Percentiles rank a stretch among this genome's conserved stretches.
Evolutionary conservation across 2,329 filamentous ascomycete species (phyloP).

Genomic region (Penicillium sp.): DNA sequence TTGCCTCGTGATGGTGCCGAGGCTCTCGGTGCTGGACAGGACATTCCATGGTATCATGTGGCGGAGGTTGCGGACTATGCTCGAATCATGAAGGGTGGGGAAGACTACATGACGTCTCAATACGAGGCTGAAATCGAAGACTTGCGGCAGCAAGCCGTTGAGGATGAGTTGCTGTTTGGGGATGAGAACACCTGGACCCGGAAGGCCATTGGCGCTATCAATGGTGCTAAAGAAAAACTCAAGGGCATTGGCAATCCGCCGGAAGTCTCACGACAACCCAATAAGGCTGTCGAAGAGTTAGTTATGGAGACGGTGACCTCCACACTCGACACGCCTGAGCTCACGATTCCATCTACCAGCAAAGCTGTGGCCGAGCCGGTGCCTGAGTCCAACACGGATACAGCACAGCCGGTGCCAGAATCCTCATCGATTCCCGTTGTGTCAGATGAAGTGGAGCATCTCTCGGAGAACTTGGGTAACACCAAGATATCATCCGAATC

Average conservation of each 20-base stretch:
- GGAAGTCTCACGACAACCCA: constrained; percentile 47
- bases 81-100: constrained; percentile 88
- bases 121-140: constrained; percentile 73
- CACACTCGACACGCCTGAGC: constrained; percentile 50
- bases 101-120: constrained; percentile 78
- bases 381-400: constrained; percentile 10
- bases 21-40: constrained; percentile 61
- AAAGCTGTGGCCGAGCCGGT: constrained; percentile 29
- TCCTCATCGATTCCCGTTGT: constrained; percentile 10
- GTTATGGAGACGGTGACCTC: constrained; percentile 48
- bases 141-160: constrained; percentile 69
- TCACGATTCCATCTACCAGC: constrained; percentile 44
- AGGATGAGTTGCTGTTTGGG: constrained; percentile 86
- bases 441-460: constrained; percentile 18
- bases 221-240: constrained; percentile 69
- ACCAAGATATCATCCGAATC: constrained; percentile 17
- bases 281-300: constrained; percentile 41
- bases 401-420: not conserved
- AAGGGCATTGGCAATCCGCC: constrained; percentile 63
- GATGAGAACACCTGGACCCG: constrained; percentile 91
- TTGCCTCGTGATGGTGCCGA: constrained; percentile 78
- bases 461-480: constrained; percentile 24
- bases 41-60: constrained; percentile 91
- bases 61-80: constrained; percentile 93
- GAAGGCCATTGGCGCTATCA: constrained; percentile 71